phyloP scores from a whole-genome alignment of 2,329 filamentous ascomycete genomes.

The Leptographium wingfieldii region DNA sequence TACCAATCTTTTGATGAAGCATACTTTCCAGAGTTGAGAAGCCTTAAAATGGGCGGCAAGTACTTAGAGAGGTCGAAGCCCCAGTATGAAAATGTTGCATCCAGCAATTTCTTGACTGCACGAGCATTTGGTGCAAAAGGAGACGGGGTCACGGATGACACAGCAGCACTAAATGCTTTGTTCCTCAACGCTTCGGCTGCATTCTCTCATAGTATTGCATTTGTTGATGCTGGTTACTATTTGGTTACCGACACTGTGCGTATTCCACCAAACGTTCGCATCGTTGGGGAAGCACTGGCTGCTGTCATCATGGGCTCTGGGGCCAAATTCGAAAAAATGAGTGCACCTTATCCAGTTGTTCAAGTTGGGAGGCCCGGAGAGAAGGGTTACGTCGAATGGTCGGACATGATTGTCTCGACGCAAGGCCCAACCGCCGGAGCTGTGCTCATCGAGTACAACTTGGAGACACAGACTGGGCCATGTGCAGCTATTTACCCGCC shows the following conservation, averaged over 20 bases:
- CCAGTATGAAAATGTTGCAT: slow-evolving; percentile 51
- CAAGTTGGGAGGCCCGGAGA: slow-evolving; percentile 49
- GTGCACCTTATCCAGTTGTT: slow-evolving; percentile 50
- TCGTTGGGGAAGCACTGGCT: slow-evolving; percentile 47
- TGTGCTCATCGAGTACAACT: slow-evolving; percentile 61
- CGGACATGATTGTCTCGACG: slow-evolving; percentile 59
- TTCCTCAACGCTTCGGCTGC: slow-evolving; percentile 19
- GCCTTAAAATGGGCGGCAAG: slow-evolving; percentile 38
- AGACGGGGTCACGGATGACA: slow-evolving; percentile 65
- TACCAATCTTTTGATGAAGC: slow-evolving; percentile 30
- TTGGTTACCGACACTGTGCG: slow-evolving; percentile 41
- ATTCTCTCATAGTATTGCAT: slow-evolving; percentile 36
- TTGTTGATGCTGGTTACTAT: slow-evolving; percentile 52
- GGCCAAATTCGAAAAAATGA: slow-evolving; percentile 39
- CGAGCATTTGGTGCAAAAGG: slow-evolving; percentile 56
- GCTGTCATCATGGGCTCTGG: slow-evolving; percentile 46
- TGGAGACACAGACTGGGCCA: slow-evolving; percentile 29
- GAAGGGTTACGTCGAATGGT: slow-evolving; percentile 53
- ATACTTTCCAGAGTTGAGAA: slow-evolving; percentile 32
- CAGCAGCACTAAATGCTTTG: slow-evolving; percentile 48
- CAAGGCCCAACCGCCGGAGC: slow-evolving; percentile 55
- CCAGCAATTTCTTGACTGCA: slow-evolving; percentile 53
- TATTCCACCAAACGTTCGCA: slow-evolving; percentile 35
- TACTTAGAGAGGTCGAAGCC: slow-evolving; percentile 69
- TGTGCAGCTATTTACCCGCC: slow-evolving; percentile 18